A percentile compares a stretch with the other conserved stretches of the same genome.
phyloP scores from a whole-genome alignment of 352 stramenopile species.

The Globisporangium paddicum region DNA sequence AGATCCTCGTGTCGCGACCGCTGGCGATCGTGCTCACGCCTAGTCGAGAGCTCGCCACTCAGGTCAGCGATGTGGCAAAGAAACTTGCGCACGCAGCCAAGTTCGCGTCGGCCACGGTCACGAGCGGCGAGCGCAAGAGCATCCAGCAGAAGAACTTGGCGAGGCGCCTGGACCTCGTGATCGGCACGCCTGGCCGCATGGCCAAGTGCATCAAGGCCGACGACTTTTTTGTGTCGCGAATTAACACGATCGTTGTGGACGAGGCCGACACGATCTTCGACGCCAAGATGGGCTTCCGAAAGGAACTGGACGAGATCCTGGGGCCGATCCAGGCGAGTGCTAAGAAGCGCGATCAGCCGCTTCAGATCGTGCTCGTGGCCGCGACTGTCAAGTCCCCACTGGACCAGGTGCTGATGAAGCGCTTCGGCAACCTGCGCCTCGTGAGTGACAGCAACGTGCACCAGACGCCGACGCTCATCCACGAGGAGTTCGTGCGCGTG shows the following conservation, averaged over 20 bases:
- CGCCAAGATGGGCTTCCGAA: slow-evolving; percentile 78
- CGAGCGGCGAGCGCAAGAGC: slow-evolving; percentile 63
- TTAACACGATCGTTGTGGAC: slow-evolving; percentile 67
- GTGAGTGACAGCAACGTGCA: slow-evolving; percentile 70
- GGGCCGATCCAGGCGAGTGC: slow-evolving; percentile 58
- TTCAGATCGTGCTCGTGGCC: slow-evolving; percentile 72
- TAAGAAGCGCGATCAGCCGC: slow-evolving; percentile 37
- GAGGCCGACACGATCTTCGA: slow-evolving; percentile 81
- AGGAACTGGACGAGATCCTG: slow-evolving; percentile 68
- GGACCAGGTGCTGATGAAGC: slow-evolving; percentile 68
- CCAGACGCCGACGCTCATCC: slow-evolving; percentile 52
- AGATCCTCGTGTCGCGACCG: slow-evolving; percentile 28
- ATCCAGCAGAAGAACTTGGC: slow-evolving; percentile 50
- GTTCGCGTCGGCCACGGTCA: slow-evolving; percentile 61
- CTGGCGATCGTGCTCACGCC: slow-evolving; percentile 55
- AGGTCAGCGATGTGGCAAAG: slow-evolving; percentile 67
- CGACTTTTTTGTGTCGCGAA: slow-evolving; percentile 74
- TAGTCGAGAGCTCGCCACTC: slow-evolving; percentile 62
- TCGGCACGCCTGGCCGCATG: slow-evolving; percentile 71
- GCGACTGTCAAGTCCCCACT: slow-evolving; percentile 66
- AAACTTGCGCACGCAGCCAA: slow-evolving; percentile 59
- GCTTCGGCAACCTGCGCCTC: slow-evolving; percentile 51
- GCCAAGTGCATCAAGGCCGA: slow-evolving; percentile 65
- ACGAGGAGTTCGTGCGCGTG: slow-evolving; percentile 66
- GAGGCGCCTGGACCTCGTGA: slow-evolving; percentile 56